These are phyloP conservation scores for Flueggea neowawraea DNA, from an alignment of 441 rosid species.

Conservation along the genomic window DNA sequence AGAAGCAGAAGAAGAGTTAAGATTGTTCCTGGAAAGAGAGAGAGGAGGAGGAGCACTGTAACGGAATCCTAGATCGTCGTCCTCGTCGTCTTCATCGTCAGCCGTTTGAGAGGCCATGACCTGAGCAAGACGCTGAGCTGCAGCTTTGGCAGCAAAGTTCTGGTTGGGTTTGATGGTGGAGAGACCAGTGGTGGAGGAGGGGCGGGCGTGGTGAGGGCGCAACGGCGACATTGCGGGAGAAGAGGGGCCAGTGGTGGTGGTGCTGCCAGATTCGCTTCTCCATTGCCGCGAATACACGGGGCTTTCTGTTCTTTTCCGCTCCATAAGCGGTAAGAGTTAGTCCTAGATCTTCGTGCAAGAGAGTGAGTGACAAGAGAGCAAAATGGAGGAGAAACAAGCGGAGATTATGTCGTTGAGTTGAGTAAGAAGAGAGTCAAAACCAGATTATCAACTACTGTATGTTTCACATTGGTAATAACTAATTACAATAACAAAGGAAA, in stretches of 20 bases:
- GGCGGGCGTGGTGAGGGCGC: constrained; percentile 48
- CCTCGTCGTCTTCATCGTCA: constrained; percentile 52
- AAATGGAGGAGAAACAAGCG: no score
- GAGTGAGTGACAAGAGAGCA: no score
- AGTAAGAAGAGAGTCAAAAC: no score
- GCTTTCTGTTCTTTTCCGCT: constrained; percentile 46
- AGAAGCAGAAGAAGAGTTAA: constrained; percentile 6
- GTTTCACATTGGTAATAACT: no score
- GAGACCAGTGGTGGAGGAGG: constrained; percentile 47
- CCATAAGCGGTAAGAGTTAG: no score
- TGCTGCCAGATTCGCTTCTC: constrained; percentile 40
- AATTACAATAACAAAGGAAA: no score
- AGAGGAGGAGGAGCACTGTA: constrained; percentile 90
- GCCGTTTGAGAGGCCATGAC: constrained; percentile 90
- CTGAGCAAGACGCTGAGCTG: constrained; percentile 95
- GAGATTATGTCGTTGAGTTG: no score
- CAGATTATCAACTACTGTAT: no score
- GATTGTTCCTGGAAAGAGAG: constrained; percentile 37
- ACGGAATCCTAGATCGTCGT: constrained; percentile 57
- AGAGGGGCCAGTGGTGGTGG: constrained; percentile 36
- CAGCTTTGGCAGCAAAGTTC: constrained; percentile 92
- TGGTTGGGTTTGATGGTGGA: constrained; percentile 76
- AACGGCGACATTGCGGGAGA: constrained; percentile 67
- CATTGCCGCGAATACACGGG: constrained; percentile 64
- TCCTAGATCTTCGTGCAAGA: no score